Conservation (phyloP, 495 filamentous ascomycete genomes). For the Bacidia rubella region DNA sequence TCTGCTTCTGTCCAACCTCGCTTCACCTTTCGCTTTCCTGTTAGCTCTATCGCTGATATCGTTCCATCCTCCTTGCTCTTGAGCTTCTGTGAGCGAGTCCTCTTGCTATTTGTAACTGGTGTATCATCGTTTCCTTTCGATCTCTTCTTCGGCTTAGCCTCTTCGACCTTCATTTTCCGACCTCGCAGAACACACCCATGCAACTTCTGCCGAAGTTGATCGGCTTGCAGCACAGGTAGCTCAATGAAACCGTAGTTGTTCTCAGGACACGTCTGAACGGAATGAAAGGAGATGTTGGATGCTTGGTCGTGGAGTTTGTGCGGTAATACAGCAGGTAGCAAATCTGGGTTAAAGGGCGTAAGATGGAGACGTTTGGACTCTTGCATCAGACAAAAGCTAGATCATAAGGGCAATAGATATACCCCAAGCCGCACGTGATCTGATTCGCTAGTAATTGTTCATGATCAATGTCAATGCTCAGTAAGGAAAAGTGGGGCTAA, state of each 20-base stretch:
- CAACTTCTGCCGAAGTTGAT: constrained; percentile 84
- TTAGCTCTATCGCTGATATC: constrained; percentile 57
- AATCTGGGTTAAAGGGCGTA: constrained; percentile 60
- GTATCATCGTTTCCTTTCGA: constrained; percentile 9
- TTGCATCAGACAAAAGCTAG: not conserved
- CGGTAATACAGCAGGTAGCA: constrained; percentile 55
- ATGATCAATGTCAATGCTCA: no score
- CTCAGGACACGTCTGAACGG: constrained; percentile 74
- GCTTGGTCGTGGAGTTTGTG: constrained; percentile 51
- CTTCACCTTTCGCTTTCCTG: constrained; percentile 64
- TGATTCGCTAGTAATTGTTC: no score
- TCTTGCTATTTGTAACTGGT: constrained; percentile 17
- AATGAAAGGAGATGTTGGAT: constrained; percentile 72
- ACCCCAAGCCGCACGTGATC: no score
- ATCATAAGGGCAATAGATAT: no score
- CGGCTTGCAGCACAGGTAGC: constrained; percentile 63
- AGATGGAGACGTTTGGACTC: constrained; percentile 62
- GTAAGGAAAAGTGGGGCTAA: no score
- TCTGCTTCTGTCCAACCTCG: constrained; percentile 67
- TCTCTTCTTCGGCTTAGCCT: constrained; percentile 48
- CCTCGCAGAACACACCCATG: constrained; percentile 79
- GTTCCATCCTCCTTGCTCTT: constrained; percentile 55
- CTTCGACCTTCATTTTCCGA: constrained; percentile 68
- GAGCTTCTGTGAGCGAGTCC: constrained; percentile 22
- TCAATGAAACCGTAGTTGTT: constrained; percentile 81